Base-by-base conservation (phyloP, 2,329 filamentous ascomycete species). In the Xenoacremonium recifei region DNA sequence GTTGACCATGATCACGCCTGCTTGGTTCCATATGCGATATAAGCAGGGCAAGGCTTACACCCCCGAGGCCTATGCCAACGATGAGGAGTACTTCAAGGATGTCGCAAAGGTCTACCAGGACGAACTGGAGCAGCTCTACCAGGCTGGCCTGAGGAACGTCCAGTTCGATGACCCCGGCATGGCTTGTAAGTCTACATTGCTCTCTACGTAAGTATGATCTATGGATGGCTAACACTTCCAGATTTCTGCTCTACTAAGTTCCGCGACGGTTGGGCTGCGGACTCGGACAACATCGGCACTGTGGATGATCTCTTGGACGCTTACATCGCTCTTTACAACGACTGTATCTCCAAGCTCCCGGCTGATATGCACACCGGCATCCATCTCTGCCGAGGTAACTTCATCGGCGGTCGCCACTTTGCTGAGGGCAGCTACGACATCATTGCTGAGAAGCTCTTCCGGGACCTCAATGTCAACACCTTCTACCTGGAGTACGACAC, bases 261-360 rank as follows among this genome's bases (percentile, higher is more conserved):
- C 77, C 75, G 86, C 25, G 67, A 77, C 35, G 85, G 84, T 13
- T 89, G 84, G 79, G 77, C 78, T 40, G 76, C 76, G 12, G 86
- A 89, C 60, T 66, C 75, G 35, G 75, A 82, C 54, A 89, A 90
- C 60, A 77, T 77, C 39, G 79, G 82, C 62, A 78, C 78, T 2
- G 78, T 85, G 6, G 84, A 65, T n/a, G 80, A 84, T 51, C 80
- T 89, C 33, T 77, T 91, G 17, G 83, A 88, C 53, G 79, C 83
- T 20, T 91, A 91, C 66, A 85, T 91, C 62, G 72, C 76, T 47
- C 79, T 88, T 51, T 90, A 90, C 73, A 90, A 90, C 62, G 82
- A 86, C 63, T 80, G 75, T 56, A 73, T 88, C 58, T 69, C 72
- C 55, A 76, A 78, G 54, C 68, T 80, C 1, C 84, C 85, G 0